Percentiles rank a stretch among this genome's conserved stretches.
Conservation (phyloP, 257 asterid genomes). For the Galeopsis tetrahit region DNA sequence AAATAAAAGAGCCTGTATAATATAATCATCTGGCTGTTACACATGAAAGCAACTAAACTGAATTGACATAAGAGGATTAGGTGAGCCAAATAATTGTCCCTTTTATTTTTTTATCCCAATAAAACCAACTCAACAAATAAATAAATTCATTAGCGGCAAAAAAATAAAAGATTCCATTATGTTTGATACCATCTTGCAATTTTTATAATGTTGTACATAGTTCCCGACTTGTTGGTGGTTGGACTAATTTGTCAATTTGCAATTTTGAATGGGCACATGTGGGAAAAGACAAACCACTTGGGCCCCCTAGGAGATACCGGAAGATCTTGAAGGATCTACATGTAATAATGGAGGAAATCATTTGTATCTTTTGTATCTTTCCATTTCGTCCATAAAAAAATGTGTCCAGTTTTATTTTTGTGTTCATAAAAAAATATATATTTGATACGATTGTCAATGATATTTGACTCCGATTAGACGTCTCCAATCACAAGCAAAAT, state of each 20-base stretch:
- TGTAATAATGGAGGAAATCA: neutral
- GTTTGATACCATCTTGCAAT: neutral
- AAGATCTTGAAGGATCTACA: neutral
- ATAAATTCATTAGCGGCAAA: neutral
- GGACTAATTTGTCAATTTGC: constrained; percentile 21
- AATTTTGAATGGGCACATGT: neutral
- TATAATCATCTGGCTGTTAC: neutral
- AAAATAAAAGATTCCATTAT: neutral
- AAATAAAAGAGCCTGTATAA: neutral
- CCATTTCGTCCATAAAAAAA: too few relatives aligned
- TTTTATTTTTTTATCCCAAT: neutral
- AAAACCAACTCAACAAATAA: neutral
- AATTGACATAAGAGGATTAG: constrained; percentile 20
- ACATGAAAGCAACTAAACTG: neutral
- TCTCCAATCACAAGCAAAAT: too few relatives aligned
- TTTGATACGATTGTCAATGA: too few relatives aligned
- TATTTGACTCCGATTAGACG: too few relatives aligned
- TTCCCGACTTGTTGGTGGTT: neutral
- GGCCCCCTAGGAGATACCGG: constrained; percentile 7
- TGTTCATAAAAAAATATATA: too few relatives aligned
- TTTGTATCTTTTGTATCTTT: too few relatives aligned
- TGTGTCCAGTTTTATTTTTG: too few relatives aligned
- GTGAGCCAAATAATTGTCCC: constrained; percentile 25
- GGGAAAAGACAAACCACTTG: constrained; percentile 13
- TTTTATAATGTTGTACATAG: neutral